These are phyloP conservation scores for Dryas drummondii DNA, from an alignment of 306 rosid species.

Conservation along the genomic window DNA sequence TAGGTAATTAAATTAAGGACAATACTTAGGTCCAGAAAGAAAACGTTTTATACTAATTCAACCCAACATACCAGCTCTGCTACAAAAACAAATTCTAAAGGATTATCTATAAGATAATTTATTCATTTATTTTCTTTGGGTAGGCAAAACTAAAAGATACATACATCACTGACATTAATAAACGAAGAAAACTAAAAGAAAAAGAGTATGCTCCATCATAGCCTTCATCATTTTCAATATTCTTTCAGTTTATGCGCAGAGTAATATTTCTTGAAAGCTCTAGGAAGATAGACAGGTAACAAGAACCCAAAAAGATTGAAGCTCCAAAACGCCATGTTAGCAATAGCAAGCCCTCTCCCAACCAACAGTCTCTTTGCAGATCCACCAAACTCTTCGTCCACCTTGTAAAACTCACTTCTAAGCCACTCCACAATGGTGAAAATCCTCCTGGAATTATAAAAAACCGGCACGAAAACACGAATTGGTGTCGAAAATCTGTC, in stretches of 20 bases:
- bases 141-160: too few relatives aligned
- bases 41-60: too few relatives aligned
- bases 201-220: background rate
- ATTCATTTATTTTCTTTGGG: background rate
- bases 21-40: too few relatives aligned
- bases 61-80: background rate
- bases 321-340: constrained; percentile 85
- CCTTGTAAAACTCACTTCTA: constrained; percentile 59
- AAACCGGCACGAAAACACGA: constrained; percentile 80
- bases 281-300: constrained; percentile 88
- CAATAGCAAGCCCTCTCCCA: constrained; percentile 78
- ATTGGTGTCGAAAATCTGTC: constrained; percentile 59
- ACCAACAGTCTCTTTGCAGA: constrained; percentile 44
- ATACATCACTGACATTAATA: background rate
- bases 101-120: background rate
- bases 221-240: background rate
- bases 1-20: too few relatives aligned
- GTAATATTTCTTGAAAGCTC: constrained; percentile 68
- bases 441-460: constrained; percentile 71
- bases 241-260: constrained; percentile 40
- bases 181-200: background rate
- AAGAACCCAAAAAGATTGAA: constrained; percentile 89
- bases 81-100: too few relatives aligned
- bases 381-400: constrained; percentile 39
- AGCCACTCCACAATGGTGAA: constrained; percentile 75